A percentile compares a stretch with the other conserved stretches of the same genome.
Conservation (phyloP, 768 basidiomycete species). For the Russula griseocarnosa region DNA sequence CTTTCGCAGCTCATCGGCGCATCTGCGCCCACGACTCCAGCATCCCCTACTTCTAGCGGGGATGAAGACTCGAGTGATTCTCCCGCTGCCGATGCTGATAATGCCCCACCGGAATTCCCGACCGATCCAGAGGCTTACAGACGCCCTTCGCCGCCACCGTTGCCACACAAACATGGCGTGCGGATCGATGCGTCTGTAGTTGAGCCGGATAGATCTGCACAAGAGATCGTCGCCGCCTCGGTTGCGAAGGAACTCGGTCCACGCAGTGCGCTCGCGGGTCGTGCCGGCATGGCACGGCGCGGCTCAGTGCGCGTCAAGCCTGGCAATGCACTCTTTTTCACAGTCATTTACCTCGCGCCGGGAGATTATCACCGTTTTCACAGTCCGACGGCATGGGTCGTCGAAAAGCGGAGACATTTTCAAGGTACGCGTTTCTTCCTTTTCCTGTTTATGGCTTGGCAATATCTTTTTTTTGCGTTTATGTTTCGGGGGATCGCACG, state of each 20-base stretch:
- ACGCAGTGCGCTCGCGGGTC: constrained; percentile 38
- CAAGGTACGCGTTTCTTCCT: constrained; percentile 53
- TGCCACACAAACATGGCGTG: constrained; percentile 53
- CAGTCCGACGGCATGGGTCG: constrained; percentile 93
- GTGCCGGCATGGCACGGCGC: constrained; percentile 38
- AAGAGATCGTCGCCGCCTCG: constrained; percentile 55
- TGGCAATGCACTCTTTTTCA: constrained; percentile 84
- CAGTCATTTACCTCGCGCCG: constrained; percentile 96
- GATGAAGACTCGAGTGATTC: constrained; percentile 26
- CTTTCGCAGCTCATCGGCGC: constrained; percentile 84
- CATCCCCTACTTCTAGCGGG: constrained; percentile 29
- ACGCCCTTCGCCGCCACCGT: constrained; percentile 33
- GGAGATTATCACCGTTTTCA: constrained; percentile 99
- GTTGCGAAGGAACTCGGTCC: constrained; percentile 74
- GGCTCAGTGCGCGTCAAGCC: constrained; percentile 48
- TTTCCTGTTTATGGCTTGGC: no score
- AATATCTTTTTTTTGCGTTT: no score
- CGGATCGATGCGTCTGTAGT: constrained; percentile 74
- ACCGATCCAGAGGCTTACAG: constrained; percentile 22
- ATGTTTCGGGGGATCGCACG: no score
- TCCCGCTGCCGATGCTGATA: neutral
- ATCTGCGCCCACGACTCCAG: constrained; percentile 38
- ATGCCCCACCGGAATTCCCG: constrained; percentile 25
- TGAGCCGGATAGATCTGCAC: constrained; percentile 46
- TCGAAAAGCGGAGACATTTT: constrained; percentile 92